Evolutionary conservation across 768 basidiomycete genomes (phyloP).

Genomic region (Saitozyma sp.): DNA sequence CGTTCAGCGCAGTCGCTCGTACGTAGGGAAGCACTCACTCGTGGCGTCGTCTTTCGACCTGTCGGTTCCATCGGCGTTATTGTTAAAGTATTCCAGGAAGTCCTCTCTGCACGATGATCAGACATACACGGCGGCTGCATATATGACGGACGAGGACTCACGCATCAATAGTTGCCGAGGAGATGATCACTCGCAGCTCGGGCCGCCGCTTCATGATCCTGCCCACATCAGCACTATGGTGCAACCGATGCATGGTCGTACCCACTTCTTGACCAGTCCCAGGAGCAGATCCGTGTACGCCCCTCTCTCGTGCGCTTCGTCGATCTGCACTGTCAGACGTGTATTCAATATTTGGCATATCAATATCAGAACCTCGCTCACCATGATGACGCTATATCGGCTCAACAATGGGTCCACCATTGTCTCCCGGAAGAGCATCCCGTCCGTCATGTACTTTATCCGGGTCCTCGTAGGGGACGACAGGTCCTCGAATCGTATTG

Average conservation of each 20-base stretch:
- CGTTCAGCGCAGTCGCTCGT: background rate
- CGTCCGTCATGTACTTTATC: conserved; percentile 95
- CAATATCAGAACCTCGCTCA: conserved; percentile 47
- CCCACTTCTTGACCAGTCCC: conserved; percentile 88
- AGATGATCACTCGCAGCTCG: conserved; percentile 84
- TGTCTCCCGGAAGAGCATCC: conserved; percentile 94
- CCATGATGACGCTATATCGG: conserved; percentile 95
- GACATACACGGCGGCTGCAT: background rate
- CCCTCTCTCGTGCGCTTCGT: conserved; percentile 95
- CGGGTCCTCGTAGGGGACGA: conserved; percentile 79
- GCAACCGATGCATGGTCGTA: background rate
- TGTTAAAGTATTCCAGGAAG: conserved; percentile 85
- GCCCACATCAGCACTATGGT: conserved; percentile 13
- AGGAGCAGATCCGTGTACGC: conserved; percentile 92
- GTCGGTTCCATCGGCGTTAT: conserved; percentile 57
- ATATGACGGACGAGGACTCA: conserved; percentile 22
- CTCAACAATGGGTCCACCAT: conserved; percentile 88
- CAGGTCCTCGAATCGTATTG: conserved; percentile 94
- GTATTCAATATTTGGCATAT: background rate
- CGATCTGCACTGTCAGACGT: conserved; percentile 62
- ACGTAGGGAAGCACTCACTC: conserved; percentile 44
- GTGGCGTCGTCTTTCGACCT: conserved; percentile 64
- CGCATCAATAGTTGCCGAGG: conserved; percentile 95
- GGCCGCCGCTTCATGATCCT: conserved; percentile 92
- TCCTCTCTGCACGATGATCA: conserved; percentile 55